Conservation (phyloP, 345 rosid genomes). For the Salix caprea region DNA sequence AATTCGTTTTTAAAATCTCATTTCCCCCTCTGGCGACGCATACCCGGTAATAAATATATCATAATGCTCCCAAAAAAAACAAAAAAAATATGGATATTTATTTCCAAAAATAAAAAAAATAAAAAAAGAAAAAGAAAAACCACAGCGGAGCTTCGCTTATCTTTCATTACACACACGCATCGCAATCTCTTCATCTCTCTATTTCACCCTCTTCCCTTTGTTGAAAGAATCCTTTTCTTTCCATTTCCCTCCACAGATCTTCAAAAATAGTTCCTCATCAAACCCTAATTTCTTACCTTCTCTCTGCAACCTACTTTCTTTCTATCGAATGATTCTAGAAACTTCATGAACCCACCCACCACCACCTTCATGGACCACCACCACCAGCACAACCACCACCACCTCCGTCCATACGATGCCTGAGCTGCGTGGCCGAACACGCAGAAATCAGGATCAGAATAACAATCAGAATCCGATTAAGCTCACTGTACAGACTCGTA, state of each 20-base stretch:
- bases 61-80: neutral
- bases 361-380: constrained; percentile 16
- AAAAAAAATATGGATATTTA: neutral
- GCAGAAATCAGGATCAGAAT: constrained; percentile 37
- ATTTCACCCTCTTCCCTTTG: neutral
- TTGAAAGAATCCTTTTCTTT: neutral
- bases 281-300: constrained; percentile 21
- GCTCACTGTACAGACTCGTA: constrained; percentile 18
- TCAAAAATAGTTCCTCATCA: constrained; percentile 5
- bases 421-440: constrained; percentile 46
- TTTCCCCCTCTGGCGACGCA: neutral
- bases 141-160: neutral
- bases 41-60: too few species aligned
- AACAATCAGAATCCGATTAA: constrained; percentile 31
- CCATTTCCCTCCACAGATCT: constrained; percentile 42
- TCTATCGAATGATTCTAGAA: constrained; percentile 32
- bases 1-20: too few species aligned
- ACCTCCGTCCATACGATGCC: constrained; percentile 32
- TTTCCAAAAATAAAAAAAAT: neutral
- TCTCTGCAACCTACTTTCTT: neutral
- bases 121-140: neutral
- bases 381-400: constrained; percentile 7
- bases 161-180: neutral
- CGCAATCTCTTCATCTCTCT: neutral
- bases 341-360: constrained; percentile 25